Percentiles rank a stretch among this genome's conserved stretches.
These are phyloP conservation scores for Coffea canephora DNA, from an alignment of 257 asterid species.

Conservation along the genomic window DNA sequence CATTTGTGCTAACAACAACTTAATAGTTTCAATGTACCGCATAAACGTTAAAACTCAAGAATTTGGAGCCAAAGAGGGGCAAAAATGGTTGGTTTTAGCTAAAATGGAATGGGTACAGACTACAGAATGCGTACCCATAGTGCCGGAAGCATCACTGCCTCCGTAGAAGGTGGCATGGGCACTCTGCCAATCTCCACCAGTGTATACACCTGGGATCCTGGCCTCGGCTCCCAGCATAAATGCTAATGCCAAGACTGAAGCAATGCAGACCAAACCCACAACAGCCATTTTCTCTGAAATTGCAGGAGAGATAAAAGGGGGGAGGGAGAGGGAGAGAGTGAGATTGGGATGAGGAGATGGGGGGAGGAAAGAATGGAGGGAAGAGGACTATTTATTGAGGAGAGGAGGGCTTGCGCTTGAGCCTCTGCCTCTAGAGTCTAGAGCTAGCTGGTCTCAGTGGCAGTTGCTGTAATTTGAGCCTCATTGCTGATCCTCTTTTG, in stretches of 20 bases:
- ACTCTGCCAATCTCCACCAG: conserved; percentile 58
- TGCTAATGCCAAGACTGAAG: conserved; percentile 23
- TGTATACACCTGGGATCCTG: conserved; percentile 64
- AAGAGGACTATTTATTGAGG: conserved; percentile 68
- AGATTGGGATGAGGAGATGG: conserved; percentile 1
- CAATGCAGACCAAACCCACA: conserved; percentile 35
- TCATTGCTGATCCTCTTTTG: background rate
- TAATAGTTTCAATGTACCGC: background rate
- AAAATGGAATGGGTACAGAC: background rate
- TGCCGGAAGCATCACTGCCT: conserved; percentile 88
- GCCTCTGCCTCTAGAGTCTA: too few species aligned
- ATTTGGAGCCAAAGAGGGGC: background rate
- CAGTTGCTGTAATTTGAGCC: conserved; percentile 29
- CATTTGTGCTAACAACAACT: background rate
- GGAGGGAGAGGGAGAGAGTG: background rate
- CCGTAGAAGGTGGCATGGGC: conserved; percentile 95
- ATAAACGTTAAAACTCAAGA: too few species aligned
- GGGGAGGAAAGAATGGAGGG: conserved; percentile 40
- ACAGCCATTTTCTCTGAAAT: conserved; percentile 39
- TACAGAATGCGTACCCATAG: conserved; percentile 57
- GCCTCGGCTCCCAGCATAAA: conserved; percentile 31
- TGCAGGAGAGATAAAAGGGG: background rate
- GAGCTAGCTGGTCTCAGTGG: conserved; percentile 42
- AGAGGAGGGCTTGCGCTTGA: conserved; percentile 11
- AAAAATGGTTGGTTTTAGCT: background rate